Evolutionary conservation across 306 rosid genomes (phyloP).

Genomic region (Vigna reflexopilosa): DNA sequence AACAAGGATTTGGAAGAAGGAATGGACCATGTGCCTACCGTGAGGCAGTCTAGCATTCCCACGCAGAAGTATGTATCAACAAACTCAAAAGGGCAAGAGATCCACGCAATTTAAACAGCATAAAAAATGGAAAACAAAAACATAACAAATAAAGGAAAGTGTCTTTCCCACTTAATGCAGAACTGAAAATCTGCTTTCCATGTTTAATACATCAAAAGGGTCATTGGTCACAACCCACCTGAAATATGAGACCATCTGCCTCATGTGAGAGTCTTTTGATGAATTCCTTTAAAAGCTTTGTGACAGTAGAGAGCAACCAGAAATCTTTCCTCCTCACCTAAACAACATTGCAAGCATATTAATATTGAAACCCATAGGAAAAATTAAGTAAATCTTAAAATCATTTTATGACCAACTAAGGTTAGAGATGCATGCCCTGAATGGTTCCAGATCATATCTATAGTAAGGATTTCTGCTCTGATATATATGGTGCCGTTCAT

Average conservation of each 20-base stretch:
- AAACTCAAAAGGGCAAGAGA: slow-evolving; percentile 21
- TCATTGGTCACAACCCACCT: slow-evolving; percentile 61
- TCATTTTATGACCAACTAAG: slow-evolving; percentile 31
- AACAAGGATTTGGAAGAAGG: slow-evolving; percentile 38
- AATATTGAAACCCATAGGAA: slow-evolving; percentile 36
- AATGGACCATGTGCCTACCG: slow-evolving; percentile 33
- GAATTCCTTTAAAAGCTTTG: slow-evolving; percentile 90
- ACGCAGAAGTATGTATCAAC: slow-evolving; percentile 37
- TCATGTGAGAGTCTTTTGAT: slow-evolving; percentile 93
- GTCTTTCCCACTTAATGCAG: slow-evolving; percentile 31
- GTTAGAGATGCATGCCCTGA: slow-evolving; percentile 71
- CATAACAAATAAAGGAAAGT: neutral
- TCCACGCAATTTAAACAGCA: neutral
- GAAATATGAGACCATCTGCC: slow-evolving; percentile 99
- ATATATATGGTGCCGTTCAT: slow-evolving; percentile 71
- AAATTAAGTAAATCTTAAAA: slow-evolving; percentile 37
- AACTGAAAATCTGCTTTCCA: slow-evolving; percentile 20
- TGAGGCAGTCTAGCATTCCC: slow-evolving; percentile 21
- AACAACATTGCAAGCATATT: slow-evolving; percentile 47
- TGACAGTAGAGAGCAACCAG: slow-evolving; percentile 96
- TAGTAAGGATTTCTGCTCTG: slow-evolving; percentile 80
- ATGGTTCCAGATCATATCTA: slow-evolving; percentile 98
- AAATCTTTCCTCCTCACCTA: slow-evolving; percentile 99
- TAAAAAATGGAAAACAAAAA: neutral
- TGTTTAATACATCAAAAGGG: slow-evolving; percentile 29